Conservation (phyloP, 495 filamentous ascomycete genomes). For the Aspergillus biplanus region DNA sequence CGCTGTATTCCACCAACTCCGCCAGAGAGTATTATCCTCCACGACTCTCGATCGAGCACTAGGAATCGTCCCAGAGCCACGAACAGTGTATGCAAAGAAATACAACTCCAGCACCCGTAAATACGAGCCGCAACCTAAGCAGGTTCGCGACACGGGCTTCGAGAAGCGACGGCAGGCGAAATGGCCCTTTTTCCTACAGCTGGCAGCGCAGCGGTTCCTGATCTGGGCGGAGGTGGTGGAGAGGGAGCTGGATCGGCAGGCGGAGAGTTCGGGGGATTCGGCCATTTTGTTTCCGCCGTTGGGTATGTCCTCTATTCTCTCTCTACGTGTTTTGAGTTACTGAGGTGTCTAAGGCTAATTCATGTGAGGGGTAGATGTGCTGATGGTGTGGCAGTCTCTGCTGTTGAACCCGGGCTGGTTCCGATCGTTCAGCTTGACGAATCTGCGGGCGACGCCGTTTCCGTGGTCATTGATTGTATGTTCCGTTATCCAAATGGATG, state of each 20-base stretch:
- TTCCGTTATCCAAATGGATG: neutral
- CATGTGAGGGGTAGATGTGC: neutral
- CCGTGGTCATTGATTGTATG: conserved; percentile 8
- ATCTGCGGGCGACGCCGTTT: neutral
- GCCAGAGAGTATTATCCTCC: neutral
- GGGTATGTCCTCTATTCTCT: neutral
- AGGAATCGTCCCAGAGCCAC: conserved; percentile 1
- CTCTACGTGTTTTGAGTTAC: too few relatives aligned
- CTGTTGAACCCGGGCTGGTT: conserved; percentile 9
- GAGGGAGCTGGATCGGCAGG: neutral
- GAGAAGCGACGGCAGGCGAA: neutral
- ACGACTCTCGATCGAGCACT: neutral
- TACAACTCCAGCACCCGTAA: neutral
- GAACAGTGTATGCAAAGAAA: neutral
- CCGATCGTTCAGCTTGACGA: neutral
- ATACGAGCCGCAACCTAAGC: neutral
- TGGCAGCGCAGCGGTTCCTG: neutral
- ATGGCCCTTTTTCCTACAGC: neutral
- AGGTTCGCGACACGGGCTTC: neutral
- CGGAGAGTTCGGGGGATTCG: neutral
- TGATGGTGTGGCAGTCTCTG: conserved; percentile 11
- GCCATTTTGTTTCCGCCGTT: conserved; percentile 7
- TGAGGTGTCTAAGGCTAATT: too few relatives aligned
- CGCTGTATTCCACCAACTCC: neutral
- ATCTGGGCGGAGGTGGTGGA: neutral